Conservation (phyloP, 306 rosid species). For the Sphenostylis stenocarpa region DNA sequence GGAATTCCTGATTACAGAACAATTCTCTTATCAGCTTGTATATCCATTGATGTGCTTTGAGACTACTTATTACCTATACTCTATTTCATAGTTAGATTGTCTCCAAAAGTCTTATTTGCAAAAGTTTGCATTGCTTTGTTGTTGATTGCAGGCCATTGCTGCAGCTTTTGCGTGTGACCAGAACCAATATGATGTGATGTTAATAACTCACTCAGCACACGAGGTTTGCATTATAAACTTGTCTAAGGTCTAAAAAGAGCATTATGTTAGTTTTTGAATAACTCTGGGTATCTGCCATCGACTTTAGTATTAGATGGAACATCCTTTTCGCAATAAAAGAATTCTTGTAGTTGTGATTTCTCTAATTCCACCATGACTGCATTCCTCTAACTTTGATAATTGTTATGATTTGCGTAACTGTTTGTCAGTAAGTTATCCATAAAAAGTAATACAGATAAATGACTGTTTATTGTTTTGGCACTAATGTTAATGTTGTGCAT, state of each 20-base stretch:
- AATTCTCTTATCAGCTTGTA: neutral
- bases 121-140: neutral
- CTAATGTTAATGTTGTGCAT: neutral
- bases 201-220: constrained; percentile 68
- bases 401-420: neutral
- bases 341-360: neutral
- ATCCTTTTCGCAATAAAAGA: neutral
- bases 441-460: neutral
- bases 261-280: neutral
- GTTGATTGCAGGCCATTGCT: constrained; percentile 70
- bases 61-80: neutral
- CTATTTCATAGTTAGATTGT: neutral
- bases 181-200: constrained; percentile 55
- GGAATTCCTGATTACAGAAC: neutral
- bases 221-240: constrained; percentile 45
- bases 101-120: neutral
- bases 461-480: neutral
- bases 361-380: neutral
- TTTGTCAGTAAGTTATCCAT: neutral
- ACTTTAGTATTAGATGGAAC: neutral
- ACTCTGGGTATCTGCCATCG: neutral
- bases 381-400: neutral
- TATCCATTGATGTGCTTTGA: neutral
- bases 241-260: neutral
- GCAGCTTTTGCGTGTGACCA: constrained; percentile 71